Evolutionary conservation across 345 rosid species (phyloP).

Genomic region (Angophora floribunda): DNA sequence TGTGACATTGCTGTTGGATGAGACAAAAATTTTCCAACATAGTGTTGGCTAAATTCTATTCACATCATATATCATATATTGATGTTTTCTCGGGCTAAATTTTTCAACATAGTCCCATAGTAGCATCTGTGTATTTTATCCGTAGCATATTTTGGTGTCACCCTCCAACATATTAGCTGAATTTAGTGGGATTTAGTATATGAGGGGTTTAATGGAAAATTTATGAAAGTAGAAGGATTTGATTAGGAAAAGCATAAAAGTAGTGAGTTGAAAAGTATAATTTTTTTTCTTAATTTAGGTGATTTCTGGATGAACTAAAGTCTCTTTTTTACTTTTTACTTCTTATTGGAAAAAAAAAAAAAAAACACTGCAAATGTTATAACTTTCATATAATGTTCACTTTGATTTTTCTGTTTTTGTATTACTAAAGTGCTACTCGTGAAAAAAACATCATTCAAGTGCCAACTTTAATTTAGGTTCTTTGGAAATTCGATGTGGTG

Average conservation of each 20-base stretch:
- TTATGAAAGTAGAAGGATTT: neutral
- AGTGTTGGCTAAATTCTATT: neutral
- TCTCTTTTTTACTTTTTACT: neutral
- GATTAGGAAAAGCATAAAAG: neutral
- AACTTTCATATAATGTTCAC: too few relatives aligned
- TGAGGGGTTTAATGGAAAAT: neutral
- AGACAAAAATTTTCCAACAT: neutral
- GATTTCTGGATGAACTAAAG: neutral
- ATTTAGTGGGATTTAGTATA: neutral
- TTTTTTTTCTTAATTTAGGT: neutral
- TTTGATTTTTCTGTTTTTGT: fast-evolving
- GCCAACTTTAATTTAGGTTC: too few relatives aligned
- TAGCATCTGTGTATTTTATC: neutral
- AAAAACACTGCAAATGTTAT: too few relatives aligned
- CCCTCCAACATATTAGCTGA: neutral
- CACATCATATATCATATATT: neutral
- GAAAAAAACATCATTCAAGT: too few relatives aligned
- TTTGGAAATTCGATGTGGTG: fast-evolving
- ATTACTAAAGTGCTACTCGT: too few relatives aligned
- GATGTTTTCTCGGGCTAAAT: neutral
- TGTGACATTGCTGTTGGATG: neutral
- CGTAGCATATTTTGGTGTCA: neutral
- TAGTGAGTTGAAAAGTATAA: neutral
- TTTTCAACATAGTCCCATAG: neutral
- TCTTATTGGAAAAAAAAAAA: neutral